phyloP scores from a whole-genome alignment of 2,329 filamentous ascomycete genomes.

The Talaromyces islandicus region DNA sequence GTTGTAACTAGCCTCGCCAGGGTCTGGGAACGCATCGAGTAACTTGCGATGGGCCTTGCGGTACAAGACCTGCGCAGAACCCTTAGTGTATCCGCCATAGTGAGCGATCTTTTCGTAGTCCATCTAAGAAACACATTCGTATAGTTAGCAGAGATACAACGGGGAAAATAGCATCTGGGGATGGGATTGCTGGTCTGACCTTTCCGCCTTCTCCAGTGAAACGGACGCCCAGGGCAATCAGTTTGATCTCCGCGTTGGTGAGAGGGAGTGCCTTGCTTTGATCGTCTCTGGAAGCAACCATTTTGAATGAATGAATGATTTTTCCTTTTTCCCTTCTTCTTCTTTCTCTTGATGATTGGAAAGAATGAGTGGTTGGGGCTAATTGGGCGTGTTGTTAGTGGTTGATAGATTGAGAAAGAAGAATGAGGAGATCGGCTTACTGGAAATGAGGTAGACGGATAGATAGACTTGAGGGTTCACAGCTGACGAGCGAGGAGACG shows the following conservation, averaged over 20 bases:
- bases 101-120: conserved; percentile 34
- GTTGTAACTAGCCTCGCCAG: neutral
- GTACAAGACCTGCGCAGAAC: conserved; percentile 31
- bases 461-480: neutral
- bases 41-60: conserved; percentile 34
- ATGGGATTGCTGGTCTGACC: neutral
- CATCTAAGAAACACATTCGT: conserved; percentile 19
- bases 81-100: conserved; percentile 27
- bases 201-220: conserved; percentile 4
- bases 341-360: neutral
- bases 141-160: neutral
- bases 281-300: neutral
- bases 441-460: neutral
- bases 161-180: neutral
- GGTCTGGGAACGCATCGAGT: conserved; percentile 3
- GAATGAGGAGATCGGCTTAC: neutral
- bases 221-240: conserved; percentile 8
- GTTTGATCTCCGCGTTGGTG: conserved; percentile 6
- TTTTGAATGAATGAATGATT: neutral
- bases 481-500: neutral
- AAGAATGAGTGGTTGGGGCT: neutral
- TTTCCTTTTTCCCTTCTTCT: neutral
- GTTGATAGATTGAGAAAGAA: neutral
- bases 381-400: neutral
- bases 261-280: conserved; percentile 5